Evolutionary conservation across 176 grass and related monocot species (phyloP), one percentile per base, ranked within the genome.

Genomic region (Olyra latifolia): DNA sequence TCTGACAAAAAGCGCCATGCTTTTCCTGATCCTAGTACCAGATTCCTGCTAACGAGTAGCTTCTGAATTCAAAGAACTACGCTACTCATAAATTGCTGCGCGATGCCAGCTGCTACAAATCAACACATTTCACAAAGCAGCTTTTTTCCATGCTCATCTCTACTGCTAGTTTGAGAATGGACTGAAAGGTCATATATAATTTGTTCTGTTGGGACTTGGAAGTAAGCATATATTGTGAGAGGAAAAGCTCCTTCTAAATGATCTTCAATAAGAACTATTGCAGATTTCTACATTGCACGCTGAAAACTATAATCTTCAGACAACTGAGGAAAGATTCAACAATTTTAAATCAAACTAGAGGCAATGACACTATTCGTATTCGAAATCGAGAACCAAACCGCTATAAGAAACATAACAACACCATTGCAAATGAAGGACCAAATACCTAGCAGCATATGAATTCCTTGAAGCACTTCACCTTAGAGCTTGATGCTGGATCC

Each of bases 381-480:
- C 50, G 15, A 50, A 73, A 41, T 13, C 17, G 27, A 52, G 43
- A 74, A 52, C 14, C 10, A 27, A 50, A 61, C 30, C 29, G 30
- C 17, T 32, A 59, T n/a, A 23, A 68, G 13, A 22, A 79, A 56
- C n/a, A 65, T 27, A 24, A 3, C 19, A 59, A 52, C 0, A 15
- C 6, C 15, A 38, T 29, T 54, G 10, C 38, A 81, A 35, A 35
- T 73, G 35, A n/a, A n/a, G n/a, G 10, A 28, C 10, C n/a, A 0
- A 20, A 49, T 20, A 72, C 40, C 59, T 49, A 66, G 19, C 6
- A 85, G n/a, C 50, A 49, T 22, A 60, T 16, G 0, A 58, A 57
- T 39, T 80, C 43, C 16, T 14, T 19, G 43, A 35, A 86, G 38
- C 30, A 60, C 29, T 76, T 89, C 72, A 89, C 88, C 73, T 77